These are phyloP conservation scores for Auricularia sp. DNA, from an alignment of 768 basidiomycete species.

Conservation along the genomic window DNA sequence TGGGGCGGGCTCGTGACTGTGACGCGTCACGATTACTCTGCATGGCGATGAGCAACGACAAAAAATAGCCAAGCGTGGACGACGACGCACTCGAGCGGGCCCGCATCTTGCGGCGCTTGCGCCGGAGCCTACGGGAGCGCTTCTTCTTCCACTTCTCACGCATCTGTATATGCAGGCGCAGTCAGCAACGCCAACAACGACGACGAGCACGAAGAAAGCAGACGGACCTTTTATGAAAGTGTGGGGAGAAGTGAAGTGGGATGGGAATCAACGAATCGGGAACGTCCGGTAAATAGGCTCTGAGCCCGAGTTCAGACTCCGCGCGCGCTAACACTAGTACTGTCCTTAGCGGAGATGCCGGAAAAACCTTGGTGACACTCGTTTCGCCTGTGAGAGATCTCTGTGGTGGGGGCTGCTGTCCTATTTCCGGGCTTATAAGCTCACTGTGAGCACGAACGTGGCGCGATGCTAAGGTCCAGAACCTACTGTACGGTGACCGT, in stretches of 20 bases:
- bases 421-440: too few relatives aligned
- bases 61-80: background rate
- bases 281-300: background rate
- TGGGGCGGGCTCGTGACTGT: background rate
- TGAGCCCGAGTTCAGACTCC: background rate
- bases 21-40: slow-evolving; percentile 5
- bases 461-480: too few relatives aligned
- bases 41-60: background rate
- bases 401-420: too few relatives aligned
- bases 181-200: background rate
- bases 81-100: slow-evolving; percentile 76
- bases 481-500: too few relatives aligned
- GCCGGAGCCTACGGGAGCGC: slow-evolving; percentile 83
- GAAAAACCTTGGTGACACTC: too few relatives aligned
- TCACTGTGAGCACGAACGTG: too few relatives aligned
- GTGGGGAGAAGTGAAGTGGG: background rate
- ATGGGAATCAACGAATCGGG: background rate
- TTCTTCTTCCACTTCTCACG: slow-evolving; percentile 99
- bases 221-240: background rate
- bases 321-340: too few relatives aligned
- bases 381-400: too few relatives aligned
- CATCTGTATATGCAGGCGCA: slow-evolving; percentile 31
- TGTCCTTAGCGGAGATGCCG: too few relatives aligned
- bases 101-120: slow-evolving; percentile 94
- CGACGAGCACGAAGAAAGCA: background rate